These are phyloP conservation scores for Fraxinus floribunda DNA, from an alignment of 305 asterid genomes.

Conservation along the genomic window DNA sequence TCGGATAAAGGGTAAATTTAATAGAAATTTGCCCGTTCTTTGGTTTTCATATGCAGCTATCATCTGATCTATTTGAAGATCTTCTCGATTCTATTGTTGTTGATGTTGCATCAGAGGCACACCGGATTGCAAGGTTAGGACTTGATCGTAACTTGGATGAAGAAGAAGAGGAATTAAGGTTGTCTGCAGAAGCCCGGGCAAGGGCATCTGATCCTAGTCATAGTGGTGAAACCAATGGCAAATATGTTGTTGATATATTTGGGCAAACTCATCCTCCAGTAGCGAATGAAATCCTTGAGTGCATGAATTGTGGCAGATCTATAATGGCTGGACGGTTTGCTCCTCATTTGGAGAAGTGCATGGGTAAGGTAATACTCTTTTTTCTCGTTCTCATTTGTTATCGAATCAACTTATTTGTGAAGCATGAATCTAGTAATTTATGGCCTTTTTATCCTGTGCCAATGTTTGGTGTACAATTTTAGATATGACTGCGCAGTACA, in stretches of 20 bases:
- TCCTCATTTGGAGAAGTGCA: constrained; percentile 97
- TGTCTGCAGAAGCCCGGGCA: constrained; percentile 80
- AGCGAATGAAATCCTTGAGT: constrained; percentile 76
- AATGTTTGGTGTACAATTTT: neutral
- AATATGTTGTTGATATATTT: constrained; percentile 80
- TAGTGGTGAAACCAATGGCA: constrained; percentile 68
- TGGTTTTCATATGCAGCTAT: constrained; percentile 50
- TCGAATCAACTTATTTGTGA: neutral
- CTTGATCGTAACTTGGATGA: constrained; percentile 79
- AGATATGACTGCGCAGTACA: neutral
- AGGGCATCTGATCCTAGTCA: constrained; percentile 74
- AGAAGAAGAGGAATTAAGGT: constrained; percentile 80
- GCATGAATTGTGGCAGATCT: constrained; percentile 88
- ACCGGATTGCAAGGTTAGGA: constrained; percentile 78
- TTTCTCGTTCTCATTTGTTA: neutral
- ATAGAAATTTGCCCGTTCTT: constrained; percentile 15
- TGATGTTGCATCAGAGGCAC: constrained; percentile 97
- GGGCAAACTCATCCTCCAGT: constrained; percentile 92
- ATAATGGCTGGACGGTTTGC: constrained; percentile 88
- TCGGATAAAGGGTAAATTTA: neutral
- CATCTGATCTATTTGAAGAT: constrained; percentile 54
- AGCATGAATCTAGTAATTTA: neutral
- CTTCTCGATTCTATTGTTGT: constrained; percentile 73
- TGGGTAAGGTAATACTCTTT: constrained; percentile 79
- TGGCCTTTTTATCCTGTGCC: neutral